Conservation (phyloP, 495 filamentous ascomycete genomes). For the Penicillium cataractarum region DNA sequence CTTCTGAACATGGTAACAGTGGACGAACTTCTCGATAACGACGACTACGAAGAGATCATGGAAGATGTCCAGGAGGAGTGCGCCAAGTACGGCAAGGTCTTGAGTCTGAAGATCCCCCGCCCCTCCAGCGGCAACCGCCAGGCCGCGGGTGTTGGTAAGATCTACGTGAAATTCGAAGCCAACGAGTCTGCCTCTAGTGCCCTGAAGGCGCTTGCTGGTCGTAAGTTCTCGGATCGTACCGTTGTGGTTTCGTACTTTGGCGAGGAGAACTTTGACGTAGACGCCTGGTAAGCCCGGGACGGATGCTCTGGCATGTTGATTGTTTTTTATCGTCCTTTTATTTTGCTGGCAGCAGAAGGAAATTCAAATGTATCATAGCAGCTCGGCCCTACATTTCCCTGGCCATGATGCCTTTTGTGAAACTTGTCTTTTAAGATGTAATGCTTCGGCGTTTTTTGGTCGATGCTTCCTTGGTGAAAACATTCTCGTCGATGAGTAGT, state of each 20-base stretch:
- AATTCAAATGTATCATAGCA: conserved; percentile 27
- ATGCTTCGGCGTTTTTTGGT: conserved; percentile 5
- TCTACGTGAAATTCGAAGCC: conserved; percentile 89
- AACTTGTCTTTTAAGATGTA: conserved; percentile 31
- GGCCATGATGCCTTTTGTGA: conserved; percentile 30
- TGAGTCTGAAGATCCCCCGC: conserved; percentile 88
- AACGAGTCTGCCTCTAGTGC: conserved; percentile 81
- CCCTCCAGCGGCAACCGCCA: conserved; percentile 80
- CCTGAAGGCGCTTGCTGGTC: conserved; percentile 81
- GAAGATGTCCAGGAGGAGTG: conserved; percentile 93
- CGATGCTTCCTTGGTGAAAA: no score
- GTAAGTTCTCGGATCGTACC: conserved; percentile 93
- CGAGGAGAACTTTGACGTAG: conserved; percentile 51
- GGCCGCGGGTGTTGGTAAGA: conserved; percentile 92
- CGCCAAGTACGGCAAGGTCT: conserved; percentile 80
- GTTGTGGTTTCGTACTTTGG: conserved; percentile 96
- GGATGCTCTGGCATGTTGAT: background rate
- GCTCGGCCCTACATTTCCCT: conserved; percentile 32
- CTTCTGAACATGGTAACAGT: conserved; percentile 97
- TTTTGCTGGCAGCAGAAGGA: conserved; percentile 21
- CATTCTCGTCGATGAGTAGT: no score
- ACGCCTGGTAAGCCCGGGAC: conserved; percentile 26
- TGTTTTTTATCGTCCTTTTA: conserved; percentile 5
- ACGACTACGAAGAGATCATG: conserved; percentile 96
- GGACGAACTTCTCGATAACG: conserved; percentile 90